phyloP scores from a whole-genome alignment of 495 filamentous ascomycete species.

The Friedmanniomyces endolithicus region DNA sequence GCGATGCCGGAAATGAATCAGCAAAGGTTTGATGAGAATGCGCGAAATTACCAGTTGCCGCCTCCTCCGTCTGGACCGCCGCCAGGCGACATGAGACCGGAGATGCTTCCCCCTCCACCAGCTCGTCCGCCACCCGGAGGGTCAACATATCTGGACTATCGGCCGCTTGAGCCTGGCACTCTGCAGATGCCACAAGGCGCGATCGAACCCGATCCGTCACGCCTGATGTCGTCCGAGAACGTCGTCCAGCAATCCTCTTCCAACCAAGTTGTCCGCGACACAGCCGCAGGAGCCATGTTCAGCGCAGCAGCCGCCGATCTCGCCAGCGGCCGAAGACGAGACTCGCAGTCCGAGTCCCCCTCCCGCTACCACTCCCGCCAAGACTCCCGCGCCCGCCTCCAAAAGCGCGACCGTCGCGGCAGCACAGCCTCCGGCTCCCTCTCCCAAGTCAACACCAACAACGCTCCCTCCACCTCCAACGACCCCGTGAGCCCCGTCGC shows the following conservation, averaged over 20 bases:
- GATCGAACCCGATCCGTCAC: constrained; percentile 12
- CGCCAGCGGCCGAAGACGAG: constrained; percentile 30
- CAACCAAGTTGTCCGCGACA: not conserved
- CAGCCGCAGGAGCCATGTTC: constrained; percentile 3
- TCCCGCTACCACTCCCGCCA: constrained; percentile 7
- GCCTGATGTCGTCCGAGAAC: constrained; percentile 8
- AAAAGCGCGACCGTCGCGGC: constrained; percentile 25
- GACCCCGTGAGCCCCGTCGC: constrained; percentile 45
- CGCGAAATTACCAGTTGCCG: constrained; percentile 4
- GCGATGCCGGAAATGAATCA: constrained; percentile 3
- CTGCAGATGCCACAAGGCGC: constrained; percentile 18
- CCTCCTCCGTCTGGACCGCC: constrained; percentile 32
- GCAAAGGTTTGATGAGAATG: not conserved
- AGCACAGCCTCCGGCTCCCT: constrained; percentile 5
- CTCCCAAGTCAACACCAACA: constrained; percentile 27
- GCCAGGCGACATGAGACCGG: not conserved
- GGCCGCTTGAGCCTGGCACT: constrained; percentile 5
- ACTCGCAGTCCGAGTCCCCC: constrained; percentile 31
- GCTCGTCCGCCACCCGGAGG: constrained; percentile 13
- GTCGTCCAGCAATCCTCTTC: not conserved
- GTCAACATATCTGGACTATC: not conserved
- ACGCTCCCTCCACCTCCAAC: constrained; percentile 32
- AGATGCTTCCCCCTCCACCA: constrained; percentile 34
- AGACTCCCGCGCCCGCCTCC: constrained; percentile 30
- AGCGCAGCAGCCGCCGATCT: constrained; percentile 26